A percentile compares a stretch with the other conserved stretches of the same genome.
Evolutionary conservation across 805 yeast species (phyloP).

Genomic region (Jamesozyma rosinii): DNA sequence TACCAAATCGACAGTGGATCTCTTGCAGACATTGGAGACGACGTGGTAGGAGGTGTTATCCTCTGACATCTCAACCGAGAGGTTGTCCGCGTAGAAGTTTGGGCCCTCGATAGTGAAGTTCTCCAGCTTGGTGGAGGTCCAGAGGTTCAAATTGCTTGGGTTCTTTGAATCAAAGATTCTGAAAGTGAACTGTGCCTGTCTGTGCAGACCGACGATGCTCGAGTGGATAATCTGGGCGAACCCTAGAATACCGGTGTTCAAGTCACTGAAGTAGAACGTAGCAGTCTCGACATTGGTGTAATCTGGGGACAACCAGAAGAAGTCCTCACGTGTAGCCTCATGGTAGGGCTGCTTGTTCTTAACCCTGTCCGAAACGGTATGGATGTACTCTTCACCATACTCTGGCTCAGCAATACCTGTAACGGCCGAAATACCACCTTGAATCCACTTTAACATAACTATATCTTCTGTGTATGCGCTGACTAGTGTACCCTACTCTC

Average conservation of each 20-base stretch:
- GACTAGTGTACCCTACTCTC: not conserved
- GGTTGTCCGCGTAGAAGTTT: constrained; percentile 68
- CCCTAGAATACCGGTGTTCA: constrained; percentile 57
- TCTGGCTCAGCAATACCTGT: constrained; percentile 97
- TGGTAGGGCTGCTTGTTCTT: constrained; percentile 49
- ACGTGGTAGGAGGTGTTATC: constrained; percentile 46
- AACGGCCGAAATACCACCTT: constrained; percentile 80
- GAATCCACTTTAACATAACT: constrained; percentile 70
- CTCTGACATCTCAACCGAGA: constrained; percentile 52
- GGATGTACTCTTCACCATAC: constrained; percentile 87
- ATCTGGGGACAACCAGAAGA: constrained; percentile 63
- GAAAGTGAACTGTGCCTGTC: constrained; percentile 91
- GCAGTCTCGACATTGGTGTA: constrained; percentile 93
- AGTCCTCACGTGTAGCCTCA: constrained; percentile 55
- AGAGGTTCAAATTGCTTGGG: constrained; percentile 34
- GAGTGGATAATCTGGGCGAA: constrained; percentile 94
- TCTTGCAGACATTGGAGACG: constrained; percentile 56
- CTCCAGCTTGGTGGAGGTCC: constrained; percentile 89
- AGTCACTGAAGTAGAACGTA: constrained; percentile 73
- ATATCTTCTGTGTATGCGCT: not conserved
- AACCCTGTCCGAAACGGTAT: constrained; percentile 62
- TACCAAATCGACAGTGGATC: constrained; percentile 60
- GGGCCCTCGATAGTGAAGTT: constrained; percentile 66
- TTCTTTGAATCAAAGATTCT: constrained; percentile 44
- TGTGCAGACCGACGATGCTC: constrained; percentile 76